Conservation (phyloP, 2,329 filamentous ascomycete species). For the Pseudogymnoascus sp. region DNA sequence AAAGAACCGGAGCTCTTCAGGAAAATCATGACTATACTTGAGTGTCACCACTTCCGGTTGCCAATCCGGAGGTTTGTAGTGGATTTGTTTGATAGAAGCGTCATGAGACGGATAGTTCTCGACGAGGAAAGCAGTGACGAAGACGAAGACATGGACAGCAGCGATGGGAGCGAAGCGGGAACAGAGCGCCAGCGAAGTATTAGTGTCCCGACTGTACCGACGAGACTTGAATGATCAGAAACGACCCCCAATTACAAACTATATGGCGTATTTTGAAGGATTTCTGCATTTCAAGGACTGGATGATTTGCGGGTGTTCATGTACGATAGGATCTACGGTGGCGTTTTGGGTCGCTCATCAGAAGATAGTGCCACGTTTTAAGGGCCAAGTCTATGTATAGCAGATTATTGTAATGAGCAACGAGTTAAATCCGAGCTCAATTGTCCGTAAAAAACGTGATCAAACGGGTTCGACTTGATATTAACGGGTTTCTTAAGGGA, state of each 20-base stretch:
- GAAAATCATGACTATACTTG: conserved; percentile 74
- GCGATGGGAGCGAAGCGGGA: conserved; percentile 34
- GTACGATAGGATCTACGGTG: not conserved
- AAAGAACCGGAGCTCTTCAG: conserved; percentile 69
- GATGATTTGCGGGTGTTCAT: conserved; percentile 5
- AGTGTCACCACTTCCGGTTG: conserved; percentile 82
- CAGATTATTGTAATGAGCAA: not conserved
- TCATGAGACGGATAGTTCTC: conserved; percentile 76
- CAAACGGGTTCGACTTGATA: not conserved
- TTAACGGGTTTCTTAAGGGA: not conserved
- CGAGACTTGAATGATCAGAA: not conserved
- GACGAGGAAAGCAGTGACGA: conserved; percentile 42
- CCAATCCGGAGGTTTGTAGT: conserved; percentile 82
- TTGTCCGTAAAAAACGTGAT: not conserved
- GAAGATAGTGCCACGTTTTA: not conserved
- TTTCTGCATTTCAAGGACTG: conserved; percentile 3
- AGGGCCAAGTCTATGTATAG: conserved; percentile 3
- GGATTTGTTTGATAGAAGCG: conserved; percentile 86
- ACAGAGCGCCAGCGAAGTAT: conserved; percentile 51
- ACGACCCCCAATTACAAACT: conserved; percentile 5
- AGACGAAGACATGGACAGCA: conserved; percentile 31
- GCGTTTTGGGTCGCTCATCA: conserved; percentile 4
- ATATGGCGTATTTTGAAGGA: conserved; percentile 9
- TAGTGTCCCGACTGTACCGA: conserved; percentile 24
- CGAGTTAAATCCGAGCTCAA: conserved; percentile 6